Percentiles rank a stretch among this genome's conserved stretches.
These are phyloP conservation scores for Mycosphaerella sp. DNA, from an alignment of 2,329 filamentous ascomycete genomes.

Conservation along the genomic window DNA sequence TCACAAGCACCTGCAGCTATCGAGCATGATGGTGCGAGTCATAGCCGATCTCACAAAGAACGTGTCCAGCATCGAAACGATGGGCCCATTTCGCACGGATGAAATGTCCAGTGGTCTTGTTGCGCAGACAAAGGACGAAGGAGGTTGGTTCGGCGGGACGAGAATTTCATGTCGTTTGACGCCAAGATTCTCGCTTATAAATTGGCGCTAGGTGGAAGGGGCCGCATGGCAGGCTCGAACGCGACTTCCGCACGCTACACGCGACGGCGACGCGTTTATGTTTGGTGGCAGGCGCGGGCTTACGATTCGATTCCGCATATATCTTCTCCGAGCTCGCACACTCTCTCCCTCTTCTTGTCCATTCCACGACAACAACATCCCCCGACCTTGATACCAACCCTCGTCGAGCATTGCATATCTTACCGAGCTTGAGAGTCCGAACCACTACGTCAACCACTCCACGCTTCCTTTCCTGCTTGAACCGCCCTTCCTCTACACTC, in stretches of 20 bases:
- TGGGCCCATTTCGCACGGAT: neutral
- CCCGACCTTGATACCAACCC: constrained; percentile 1
- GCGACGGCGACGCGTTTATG: neutral
- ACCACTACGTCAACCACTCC: constrained; percentile 6
- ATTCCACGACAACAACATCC: constrained; percentile 10
- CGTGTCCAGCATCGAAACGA: neutral
- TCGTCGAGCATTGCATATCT: constrained; percentile 16
- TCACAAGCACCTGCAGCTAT: neutral
- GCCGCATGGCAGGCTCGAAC: neutral
- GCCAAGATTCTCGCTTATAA: constrained; percentile 7
- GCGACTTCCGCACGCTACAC: neutral
- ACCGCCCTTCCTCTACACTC: constrained; percentile 5
- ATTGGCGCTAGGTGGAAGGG: constrained; percentile 1
- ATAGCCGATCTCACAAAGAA: neutral
- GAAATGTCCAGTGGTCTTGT: neutral
- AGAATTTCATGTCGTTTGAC: neutral
- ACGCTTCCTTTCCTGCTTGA: constrained; percentile 11
- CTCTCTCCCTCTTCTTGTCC: constrained; percentile 10
- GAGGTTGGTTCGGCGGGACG: neutral
- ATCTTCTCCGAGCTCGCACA: constrained; percentile 12
- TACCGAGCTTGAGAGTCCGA: constrained; percentile 13
- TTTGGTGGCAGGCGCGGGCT: constrained; percentile 7
- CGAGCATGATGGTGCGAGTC: neutral
- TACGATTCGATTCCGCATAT: constrained; percentile 5
- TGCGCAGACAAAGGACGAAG: neutral